Evolutionary conservation across 2,329 filamentous ascomycete genomes (phyloP), one percentile per base, ranked within the genome.

Genomic region (Sphaerulina vaccinii): DNA sequence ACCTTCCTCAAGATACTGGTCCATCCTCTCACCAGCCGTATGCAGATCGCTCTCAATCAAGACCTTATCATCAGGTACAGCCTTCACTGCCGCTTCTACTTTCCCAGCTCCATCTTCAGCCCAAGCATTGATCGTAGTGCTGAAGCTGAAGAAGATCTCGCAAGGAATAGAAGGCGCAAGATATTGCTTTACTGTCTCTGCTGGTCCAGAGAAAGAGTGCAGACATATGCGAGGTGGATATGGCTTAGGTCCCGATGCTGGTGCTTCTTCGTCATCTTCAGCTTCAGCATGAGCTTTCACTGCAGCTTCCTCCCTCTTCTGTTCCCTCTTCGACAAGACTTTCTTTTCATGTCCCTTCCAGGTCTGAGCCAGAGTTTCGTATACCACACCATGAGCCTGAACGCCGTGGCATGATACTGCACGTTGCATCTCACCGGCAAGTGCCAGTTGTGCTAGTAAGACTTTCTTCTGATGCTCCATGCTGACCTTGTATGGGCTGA

Each of bases 21-120:
- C 93, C 88, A 97, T 95, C 44, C 79, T 73, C 1, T 83, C 76
- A 0, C 93, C 93, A 0, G 92, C 93, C 16, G 74, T 80, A 69
- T 97, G 89, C 52, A 96, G 68, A 70, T 99, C 93, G 67, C 90
- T 97, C 71, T 99, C 93, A 2, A 95, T 79, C 16, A 99, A 77
- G 10, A 99, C 74, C 47, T 84, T 79, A 60, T 92, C 81, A 58
- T 90, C 86, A 0, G 93, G 92, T 2, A 95, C 77, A 2, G 80
- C 79, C 54, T 79, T 81, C 41, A 97, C 79, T 16, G 85, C 80
- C 16, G 90, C 83, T 19, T 81, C 78, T 3, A 81, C 81, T 19
- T 50, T 84, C 81, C 3, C 66, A 62, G 74, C 38, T 56, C 67
- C 64, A 70, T 73, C 65, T 7, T 65, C 64, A 63, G 68, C 57